phyloP scores from a whole-genome alignment of 306 rosid genomes.

The Clitoria ternatea region DNA sequence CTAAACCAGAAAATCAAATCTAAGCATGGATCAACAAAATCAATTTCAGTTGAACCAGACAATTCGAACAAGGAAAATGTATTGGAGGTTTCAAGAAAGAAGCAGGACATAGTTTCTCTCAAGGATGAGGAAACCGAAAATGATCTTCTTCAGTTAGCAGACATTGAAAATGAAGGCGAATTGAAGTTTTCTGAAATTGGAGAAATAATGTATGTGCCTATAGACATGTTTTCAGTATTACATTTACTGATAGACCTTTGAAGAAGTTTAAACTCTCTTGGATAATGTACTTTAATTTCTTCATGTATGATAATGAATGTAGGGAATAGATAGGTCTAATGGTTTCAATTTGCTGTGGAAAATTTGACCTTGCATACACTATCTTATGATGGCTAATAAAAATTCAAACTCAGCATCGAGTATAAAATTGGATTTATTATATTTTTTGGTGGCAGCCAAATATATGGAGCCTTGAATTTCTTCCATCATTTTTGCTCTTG shows the following conservation, averaged over 20 bases:
- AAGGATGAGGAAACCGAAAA: slow-evolving; percentile 44
- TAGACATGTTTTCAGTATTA: not conserved
- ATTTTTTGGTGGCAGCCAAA: not conserved
- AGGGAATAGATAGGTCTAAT: not conserved
- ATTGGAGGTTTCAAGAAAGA: slow-evolving; percentile 34
- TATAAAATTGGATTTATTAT: not conserved
- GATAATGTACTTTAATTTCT: not conserved
- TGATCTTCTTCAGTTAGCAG: slow-evolving; percentile 34
- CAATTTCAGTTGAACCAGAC: slow-evolving; percentile 36
- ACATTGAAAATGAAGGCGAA: slow-evolving; percentile 31
- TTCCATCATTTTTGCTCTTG: not conserved
- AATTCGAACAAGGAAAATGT: slow-evolving; percentile 33
- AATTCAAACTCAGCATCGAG: not conserved
- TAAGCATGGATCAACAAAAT: slow-evolving; percentile 27
- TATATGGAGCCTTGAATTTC: not conserved
- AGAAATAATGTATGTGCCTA: slow-evolving; percentile 45
- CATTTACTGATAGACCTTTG: too few relatives aligned
- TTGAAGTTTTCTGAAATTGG: slow-evolving; percentile 32
- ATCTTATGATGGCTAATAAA: slow-evolving; percentile 5
- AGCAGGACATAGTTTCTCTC: slow-evolving; percentile 37
- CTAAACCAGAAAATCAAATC: slow-evolving; percentile 53
- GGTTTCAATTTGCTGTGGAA: not conserved
- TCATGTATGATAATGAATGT: not conserved
- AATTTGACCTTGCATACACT: not conserved
- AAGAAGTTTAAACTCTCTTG: not conserved